Base-by-base conservation (phyloP, 805 yeast genomes). In the Phaffomyces opuntiae region DNA sequence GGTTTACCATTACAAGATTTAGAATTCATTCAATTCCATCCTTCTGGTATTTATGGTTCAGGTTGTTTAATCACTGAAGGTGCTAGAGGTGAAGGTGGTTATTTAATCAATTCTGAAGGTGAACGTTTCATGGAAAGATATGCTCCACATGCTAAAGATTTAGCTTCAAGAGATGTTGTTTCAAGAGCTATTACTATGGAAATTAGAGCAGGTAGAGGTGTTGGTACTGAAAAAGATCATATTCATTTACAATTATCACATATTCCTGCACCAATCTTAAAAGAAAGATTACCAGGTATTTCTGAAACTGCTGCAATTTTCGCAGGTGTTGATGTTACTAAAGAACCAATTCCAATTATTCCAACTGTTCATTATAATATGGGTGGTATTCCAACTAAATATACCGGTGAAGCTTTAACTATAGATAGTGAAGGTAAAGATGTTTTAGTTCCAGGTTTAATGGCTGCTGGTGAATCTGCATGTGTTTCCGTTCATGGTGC, bases 21-120 rank as follows among this genome's bases (percentile, higher is more conserved):
- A 70, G 99, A 91, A 74, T 91, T 91, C 65, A 90, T 91, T 52
- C 99, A 91, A 74, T 91, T 91, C 88, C 99, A 91, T 71, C 99
- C 99, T 46, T 89, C 98, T 25, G 99, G 99, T 79, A 93, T 91
- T 70, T 91, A 91, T 69, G 99, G 99, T 49, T 88, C 98, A 36
- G 99, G 99, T 54, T 93, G 98, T 77, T 75, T 91, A 74, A 93
- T 93, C 68, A 93, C 99, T 47, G 99, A 93, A 73, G 99, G 99
- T 74, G 96, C 97, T 56, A 86, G 99, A 77, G 99, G 99, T 79
- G 99, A 93, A 77, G 99, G 99, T 81, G 99, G 99, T 54, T 93
- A 80, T 79, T 76, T 91, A 67, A 77, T 91, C 53, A 91, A 91
- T 79, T 80, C 89, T 56, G 96, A 93, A 73, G 99, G 99, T 78